Conservation (phyloP, 2,329 filamentous ascomycete genomes). For the Phaeosphaeriaceae sp. region DNA sequence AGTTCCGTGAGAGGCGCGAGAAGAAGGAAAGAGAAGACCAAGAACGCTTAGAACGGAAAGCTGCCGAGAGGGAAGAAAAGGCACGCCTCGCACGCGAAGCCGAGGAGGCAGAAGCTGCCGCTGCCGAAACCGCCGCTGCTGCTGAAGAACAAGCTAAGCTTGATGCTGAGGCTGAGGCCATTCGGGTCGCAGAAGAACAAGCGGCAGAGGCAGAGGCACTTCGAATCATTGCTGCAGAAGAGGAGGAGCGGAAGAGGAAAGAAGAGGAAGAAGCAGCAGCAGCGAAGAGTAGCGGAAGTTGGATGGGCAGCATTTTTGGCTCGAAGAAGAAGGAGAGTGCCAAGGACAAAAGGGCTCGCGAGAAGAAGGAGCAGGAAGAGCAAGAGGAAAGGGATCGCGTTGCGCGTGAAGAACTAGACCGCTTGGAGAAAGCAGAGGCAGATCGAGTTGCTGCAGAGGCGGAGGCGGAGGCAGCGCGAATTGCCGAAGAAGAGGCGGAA, state of each 20-base stretch:
- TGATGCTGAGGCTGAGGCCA: constrained; percentile 20
- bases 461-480: constrained; percentile 17
- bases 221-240: constrained; percentile 30
- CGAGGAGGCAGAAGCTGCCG: constrained; percentile 27
- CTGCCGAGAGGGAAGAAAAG: constrained; percentile 50
- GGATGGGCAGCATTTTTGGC: constrained; percentile 33
- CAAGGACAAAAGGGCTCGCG: constrained; percentile 40
- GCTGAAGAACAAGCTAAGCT: background rate
- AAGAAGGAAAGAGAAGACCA: constrained; percentile 36
- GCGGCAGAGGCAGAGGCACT: constrained; percentile 31
- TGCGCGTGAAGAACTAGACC: constrained; percentile 35
- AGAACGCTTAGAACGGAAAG: constrained; percentile 41
- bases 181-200: constrained; percentile 16
- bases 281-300: constrained; percentile 36
- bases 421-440: constrained; percentile 47
- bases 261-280: constrained; percentile 19
- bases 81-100: constrained; percentile 32
- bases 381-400: constrained; percentile 32
- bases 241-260: constrained; percentile 18
- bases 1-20: constrained; percentile 32
- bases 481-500: constrained; percentile 29
- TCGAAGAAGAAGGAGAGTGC: constrained; percentile 48
- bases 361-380: constrained; percentile 46
- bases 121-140: constrained; percentile 26
- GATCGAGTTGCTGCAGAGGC: constrained; percentile 41